Percentiles rank a stretch among this genome's conserved stretches.
These are phyloP conservation scores for Salix udensis DNA, from an alignment of 345 rosid species.

Conservation along the genomic window DNA sequence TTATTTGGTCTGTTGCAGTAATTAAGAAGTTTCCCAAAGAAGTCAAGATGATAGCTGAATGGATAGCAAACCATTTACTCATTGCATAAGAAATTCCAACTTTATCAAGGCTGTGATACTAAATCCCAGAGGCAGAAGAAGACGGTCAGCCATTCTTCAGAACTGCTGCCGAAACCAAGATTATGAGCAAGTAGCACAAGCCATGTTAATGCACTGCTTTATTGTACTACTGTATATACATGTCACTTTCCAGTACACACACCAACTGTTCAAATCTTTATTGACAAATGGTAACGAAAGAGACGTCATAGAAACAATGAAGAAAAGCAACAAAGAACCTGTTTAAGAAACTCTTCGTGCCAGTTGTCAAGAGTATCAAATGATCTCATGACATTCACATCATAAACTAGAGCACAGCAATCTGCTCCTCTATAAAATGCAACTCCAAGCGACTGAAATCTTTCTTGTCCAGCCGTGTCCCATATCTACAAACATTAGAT, in stretches of 20 bases:
- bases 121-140: background rate
- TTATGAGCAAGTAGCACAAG: background rate
- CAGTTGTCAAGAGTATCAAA: constrained; percentile 90
- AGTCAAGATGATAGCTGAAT: background rate
- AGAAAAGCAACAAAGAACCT: constrained; percentile 40
- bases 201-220: background rate
- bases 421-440: constrained; percentile 98
- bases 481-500: constrained; percentile 55
- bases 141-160: background rate
- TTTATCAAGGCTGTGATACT: background rate
- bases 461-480: constrained; percentile 98
- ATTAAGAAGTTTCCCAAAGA: background rate
- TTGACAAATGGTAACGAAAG: background rate
- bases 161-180: background rate
- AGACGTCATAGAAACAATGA: background rate
- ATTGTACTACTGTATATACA: background rate
- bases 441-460: constrained; percentile 95
- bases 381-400: constrained; percentile 81
- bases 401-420: constrained; percentile 90
- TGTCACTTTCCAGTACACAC: background rate
- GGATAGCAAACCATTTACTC: background rate
- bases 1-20: background rate
- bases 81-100: background rate
- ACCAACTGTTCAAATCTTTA: background rate
- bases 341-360: constrained; percentile 98